Evolutionary conservation across 1,284 basidiomycete genomes (phyloP), one percentile per base, ranked within the genome.

Genomic region (Phellopilus nigrolimitatus): DNA sequence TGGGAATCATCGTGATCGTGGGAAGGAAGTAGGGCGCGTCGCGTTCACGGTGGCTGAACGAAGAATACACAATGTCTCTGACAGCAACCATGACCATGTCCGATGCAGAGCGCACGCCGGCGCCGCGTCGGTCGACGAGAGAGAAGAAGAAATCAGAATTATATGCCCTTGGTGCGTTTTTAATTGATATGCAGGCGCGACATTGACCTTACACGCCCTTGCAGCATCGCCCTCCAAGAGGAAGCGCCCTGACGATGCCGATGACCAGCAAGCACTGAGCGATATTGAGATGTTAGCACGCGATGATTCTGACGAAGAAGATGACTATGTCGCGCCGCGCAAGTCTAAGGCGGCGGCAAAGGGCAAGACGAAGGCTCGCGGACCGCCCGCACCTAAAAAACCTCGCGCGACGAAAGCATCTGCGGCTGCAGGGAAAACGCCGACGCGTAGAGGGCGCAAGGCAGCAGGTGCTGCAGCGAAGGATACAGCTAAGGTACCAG

Each of bases 101-200:
- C 40, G 75, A 76, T 54, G 49, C 54, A 5, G 65, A 65, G 47
- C 65, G 68, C 50, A 64, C 71, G 10, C 60, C 70, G 8, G 71
- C 67, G 33, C 78, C 79, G 10, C 75, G 84, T 52, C 77, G 83
- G 54, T 86, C 83, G 24, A 79, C 80, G 52, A 68, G 83, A 60
- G 82, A 84, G 54, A 77, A 70, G 62, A 86, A 81, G 62, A 64
- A 67, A 27, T 70, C 72, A 7, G 71, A 79, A 36, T 73, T 68
- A 1, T 81, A 82, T 55, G 64, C 69, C 17, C 71, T 78, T 53
- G 68, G 82, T 82, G 62, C 40, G 69, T 60, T n/a, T 33, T 30
- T n/a, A 41, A 36, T 44, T 59, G 24, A 25, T 37, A 42, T 10
- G 30, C 48, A 5, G 42, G 37, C 24, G 34, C 43, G 17, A 24